A percentile compares a stretch with the other conserved stretches of the same genome.
These are phyloP conservation scores for Penicillium nordicum DNA, from an alignment of 2,329 filamentous ascomycete genomes.

Conservation along the genomic window DNA sequence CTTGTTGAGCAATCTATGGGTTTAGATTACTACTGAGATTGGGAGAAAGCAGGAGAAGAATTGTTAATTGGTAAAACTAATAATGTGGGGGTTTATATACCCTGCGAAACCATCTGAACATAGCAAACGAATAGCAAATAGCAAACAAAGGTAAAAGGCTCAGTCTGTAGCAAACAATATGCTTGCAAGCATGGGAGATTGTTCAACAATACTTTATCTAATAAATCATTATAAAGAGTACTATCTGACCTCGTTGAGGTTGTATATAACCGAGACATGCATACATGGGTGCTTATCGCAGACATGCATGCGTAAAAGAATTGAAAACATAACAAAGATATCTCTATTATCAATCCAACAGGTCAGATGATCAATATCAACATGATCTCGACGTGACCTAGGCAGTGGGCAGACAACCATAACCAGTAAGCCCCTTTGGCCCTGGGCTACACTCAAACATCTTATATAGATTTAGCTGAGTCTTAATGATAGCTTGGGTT, in stretches of 20 bases:
- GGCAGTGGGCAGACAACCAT: background rate
- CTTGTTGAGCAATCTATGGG: background rate
- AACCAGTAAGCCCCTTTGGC: background rate
- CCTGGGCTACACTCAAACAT: too few species aligned
- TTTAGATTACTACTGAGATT: too few species aligned
- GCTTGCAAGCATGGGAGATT: too few species aligned
- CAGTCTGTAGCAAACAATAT: too few species aligned
- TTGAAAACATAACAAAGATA: background rate
- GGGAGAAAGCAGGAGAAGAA: too few species aligned
- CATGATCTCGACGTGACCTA: background rate
- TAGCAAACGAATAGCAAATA: too few species aligned
- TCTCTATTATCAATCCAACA: background rate
- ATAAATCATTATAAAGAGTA: background rate
- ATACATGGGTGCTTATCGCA: background rate
- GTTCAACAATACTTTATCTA: background rate
- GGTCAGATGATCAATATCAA: background rate
- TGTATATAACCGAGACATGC: background rate
- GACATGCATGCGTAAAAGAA: too few species aligned
- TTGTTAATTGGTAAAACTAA: too few species aligned
- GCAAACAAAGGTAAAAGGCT: too few species aligned
- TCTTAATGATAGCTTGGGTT: background rate
- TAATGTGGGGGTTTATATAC: too few species aligned
- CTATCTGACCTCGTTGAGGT: too few species aligned
- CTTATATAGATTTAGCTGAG: background rate
- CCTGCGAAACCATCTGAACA: too few species aligned